Evolutionary conservation across 2,329 filamentous ascomycete genomes (phyloP), one percentile per base, ranked within the genome.

Genomic region (Coleophoma eucalyptorum): DNA sequence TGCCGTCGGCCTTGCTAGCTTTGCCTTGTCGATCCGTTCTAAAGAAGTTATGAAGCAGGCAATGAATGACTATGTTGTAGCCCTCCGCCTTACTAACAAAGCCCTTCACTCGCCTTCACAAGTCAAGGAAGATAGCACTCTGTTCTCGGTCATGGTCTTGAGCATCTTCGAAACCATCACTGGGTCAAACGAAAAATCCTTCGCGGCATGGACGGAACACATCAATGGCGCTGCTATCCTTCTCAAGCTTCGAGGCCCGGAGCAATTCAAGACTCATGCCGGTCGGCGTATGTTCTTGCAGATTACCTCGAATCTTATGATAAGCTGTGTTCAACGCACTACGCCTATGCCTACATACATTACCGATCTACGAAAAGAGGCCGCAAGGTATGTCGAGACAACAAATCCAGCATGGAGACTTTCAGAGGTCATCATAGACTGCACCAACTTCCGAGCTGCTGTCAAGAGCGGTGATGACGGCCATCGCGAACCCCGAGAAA

Each of bases 271-370:
- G 40, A 76, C 72, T 13, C 65, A 65, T 49, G 71, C 75, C 5
- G 76, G 77, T 4, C 65, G 69, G 35, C 69, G 72, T 48, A 77
- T 81, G 74, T 80, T 81, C 55, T 68, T 76, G 48, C 78, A 79
- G 72, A 69, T 79, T 19, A 75, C 69, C 26, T 70, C 78, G 49
- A 74, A 72, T 44, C 70, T 77, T 19, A 66, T 78, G 48, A 71
- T 80, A 54, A 75, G 70, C 56, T 79, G 77, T 58, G 69, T 80
- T 20, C 76, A 79, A 53, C 70, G 70, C 46, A 71, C 71, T 21
- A 61, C 74, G 31, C 71, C 76, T 12, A 76, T 80, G 70, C 78
- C 77, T 12, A 62, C 69, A 19, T 60, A 69, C 37, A 65, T 81
- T 49, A 62, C 76, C 26, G 67, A 76, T 21, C 68, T 80, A 16